phyloP scores from a whole-genome alignment of 2,329 filamentous ascomycete species.

The Colletotrichum karsti region DNA sequence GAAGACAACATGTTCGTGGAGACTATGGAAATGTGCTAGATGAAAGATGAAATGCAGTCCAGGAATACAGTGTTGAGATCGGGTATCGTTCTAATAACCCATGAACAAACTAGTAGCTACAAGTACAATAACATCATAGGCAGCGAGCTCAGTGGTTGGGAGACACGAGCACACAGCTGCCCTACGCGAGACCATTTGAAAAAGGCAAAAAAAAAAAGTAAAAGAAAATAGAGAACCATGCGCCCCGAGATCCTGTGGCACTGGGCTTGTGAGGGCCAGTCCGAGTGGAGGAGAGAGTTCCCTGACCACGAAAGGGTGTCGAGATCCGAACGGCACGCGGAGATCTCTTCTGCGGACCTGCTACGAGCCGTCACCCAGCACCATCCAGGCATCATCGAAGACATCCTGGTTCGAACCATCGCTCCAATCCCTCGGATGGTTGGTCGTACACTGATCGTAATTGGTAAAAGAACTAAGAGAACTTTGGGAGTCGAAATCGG shows the following conservation, averaged over 20 bases:
- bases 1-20: too few relatives aligned
- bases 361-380: slow-evolving; percentile 56
- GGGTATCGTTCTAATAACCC: not conserved
- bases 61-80: too few relatives aligned
- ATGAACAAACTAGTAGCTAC: not conserved
- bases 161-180: slow-evolving; percentile 20
- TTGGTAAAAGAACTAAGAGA: slow-evolving; percentile 37
- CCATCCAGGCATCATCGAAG: slow-evolving; percentile 46
- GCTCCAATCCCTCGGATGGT: slow-evolving; percentile 2
- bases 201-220: not conserved
- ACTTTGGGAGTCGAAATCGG: slow-evolving; percentile 30
- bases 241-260: not conserved
- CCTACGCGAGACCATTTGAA: too few relatives aligned
- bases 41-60: too few relatives aligned
- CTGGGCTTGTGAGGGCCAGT: slow-evolving; percentile 45
- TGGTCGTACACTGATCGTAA: slow-evolving; percentile 36
- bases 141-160: slow-evolving; percentile 15
- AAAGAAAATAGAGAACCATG: not conserved
- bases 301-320: slow-evolving; percentile 34
- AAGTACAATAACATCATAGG: not conserved
- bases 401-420: slow-evolving; percentile 33
- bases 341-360: slow-evolving; percentile 47
- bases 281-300: slow-evolving; percentile 40
- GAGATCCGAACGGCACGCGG: slow-evolving; percentile 39
- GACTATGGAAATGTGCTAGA: too few relatives aligned